Percentiles rank a stretch among this genome's conserved stretches.
Evolutionary conservation across 192 early-diverging fungal species (phyloP).

Genomic region (Podila verticillata): DNA sequence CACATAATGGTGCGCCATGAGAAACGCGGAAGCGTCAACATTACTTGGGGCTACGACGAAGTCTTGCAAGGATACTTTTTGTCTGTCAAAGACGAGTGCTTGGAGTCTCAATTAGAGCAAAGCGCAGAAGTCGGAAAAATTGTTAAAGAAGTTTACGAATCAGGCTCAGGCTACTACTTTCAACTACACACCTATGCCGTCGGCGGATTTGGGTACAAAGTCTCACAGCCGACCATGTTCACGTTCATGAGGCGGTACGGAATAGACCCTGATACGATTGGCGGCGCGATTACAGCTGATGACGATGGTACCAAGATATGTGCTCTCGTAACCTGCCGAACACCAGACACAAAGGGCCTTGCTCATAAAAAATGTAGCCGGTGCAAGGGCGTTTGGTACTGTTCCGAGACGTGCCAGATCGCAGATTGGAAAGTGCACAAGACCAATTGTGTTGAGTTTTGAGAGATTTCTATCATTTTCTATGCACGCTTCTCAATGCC

Average conservation of each 20-base stretch:
- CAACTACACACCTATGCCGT: constrained; percentile 9
- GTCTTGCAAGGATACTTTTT: constrained; percentile 16
- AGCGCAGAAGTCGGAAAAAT: constrained; percentile 8
- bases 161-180: constrained; percentile 5
- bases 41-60: constrained; percentile 30
- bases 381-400: constrained; percentile 10
- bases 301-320: not conserved
- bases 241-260: constrained; percentile 29
- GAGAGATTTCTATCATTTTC: no score
- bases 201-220: constrained; percentile 26
- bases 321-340: not conserved
- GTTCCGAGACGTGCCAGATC: not conserved
- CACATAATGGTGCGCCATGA: constrained; percentile 20
- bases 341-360: not conserved
- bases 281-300: not conserved
- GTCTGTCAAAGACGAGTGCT: constrained; percentile 6
- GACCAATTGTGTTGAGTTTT: not conserved
- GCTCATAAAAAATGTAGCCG: not conserved
- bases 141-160: constrained; percentile 3
- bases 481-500: no score
- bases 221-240: constrained; percentile 24
- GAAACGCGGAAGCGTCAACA: not conserved
- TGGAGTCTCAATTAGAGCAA: constrained; percentile 3
- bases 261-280: constrained; percentile 8
- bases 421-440: constrained; percentile 2